Conservation (phyloP, 768 basidiomycete species). For the Imleria badia region DNA sequence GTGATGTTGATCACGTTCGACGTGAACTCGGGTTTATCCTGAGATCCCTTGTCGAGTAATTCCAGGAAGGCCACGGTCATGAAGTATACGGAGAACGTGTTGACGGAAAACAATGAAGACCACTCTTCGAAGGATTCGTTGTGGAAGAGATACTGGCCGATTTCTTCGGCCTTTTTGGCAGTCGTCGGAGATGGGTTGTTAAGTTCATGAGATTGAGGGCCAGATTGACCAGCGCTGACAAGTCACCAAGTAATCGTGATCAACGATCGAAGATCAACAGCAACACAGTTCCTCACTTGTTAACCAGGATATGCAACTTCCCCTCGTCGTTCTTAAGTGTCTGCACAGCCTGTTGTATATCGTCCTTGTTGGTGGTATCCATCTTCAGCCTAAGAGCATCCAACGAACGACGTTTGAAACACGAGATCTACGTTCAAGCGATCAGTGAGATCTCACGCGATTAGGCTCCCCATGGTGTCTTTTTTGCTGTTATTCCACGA, state of each 20-base stretch:
- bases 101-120: slow-evolving; percentile 61
- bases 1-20: slow-evolving; percentile 77
- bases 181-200: slow-evolving; percentile 55
- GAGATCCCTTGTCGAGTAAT: slow-evolving; percentile 68
- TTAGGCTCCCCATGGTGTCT: slow-evolving; percentile 44
- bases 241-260: not conserved
- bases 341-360: slow-evolving; percentile 57
- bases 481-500: slow-evolving; percentile 43
- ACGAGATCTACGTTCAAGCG: not conserved
- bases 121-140: slow-evolving; percentile 64
- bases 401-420: not conserved
- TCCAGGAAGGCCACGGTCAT: slow-evolving; percentile 75
- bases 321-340: slow-evolving; percentile 45
- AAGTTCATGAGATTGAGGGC: slow-evolving; percentile 61
- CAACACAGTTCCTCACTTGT: slow-evolving; percentile 55
- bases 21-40: slow-evolving; percentile 54
- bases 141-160: slow-evolving; percentile 69
- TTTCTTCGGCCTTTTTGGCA: slow-evolving; percentile 58
- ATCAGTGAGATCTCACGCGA: slow-evolving; percentile 50
- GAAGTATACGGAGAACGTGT: slow-evolving; percentile 77
- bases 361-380: slow-evolving; percentile 70
- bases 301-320: slow-evolving; percentile 74
- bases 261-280: not conserved
- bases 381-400: slow-evolving; percentile 50
- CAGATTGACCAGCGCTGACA: slow-evolving; percentile 69